phyloP scores from a whole-genome alignment of 23 red algal species.

The Gracilaria gracilis region DNA sequence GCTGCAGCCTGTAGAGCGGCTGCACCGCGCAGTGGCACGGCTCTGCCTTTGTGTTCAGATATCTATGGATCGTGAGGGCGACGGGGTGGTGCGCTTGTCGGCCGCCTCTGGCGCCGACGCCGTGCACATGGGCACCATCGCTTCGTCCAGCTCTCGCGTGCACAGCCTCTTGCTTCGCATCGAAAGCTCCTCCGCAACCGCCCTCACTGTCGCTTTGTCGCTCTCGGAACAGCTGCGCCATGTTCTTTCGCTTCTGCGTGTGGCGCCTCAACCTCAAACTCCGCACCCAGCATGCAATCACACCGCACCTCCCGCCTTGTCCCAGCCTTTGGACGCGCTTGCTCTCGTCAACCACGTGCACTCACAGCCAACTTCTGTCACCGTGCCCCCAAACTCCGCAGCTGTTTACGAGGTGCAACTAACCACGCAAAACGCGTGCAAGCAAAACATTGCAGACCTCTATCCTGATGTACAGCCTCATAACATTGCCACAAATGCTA shows the following conservation, averaged over 20 bases:
- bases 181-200: background rate
- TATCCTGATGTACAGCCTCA: background rate
- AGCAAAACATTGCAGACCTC: background rate
- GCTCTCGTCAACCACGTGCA: background rate
- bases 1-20: too few relatives aligned
- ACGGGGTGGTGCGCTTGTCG: background rate
- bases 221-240: background rate
- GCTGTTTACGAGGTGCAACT: background rate
- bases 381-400: background rate
- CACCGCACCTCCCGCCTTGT: background rate
- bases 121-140: background rate
- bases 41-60: too few relatives aligned
- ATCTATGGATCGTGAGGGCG: background rate
- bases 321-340: background rate
- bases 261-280: background rate
- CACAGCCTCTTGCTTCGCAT: conserved; percentile 3
- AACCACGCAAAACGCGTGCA: background rate
- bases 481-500: background rate
- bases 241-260: background rate
- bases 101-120: background rate
- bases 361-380: background rate
- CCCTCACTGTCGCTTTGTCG: background rate
- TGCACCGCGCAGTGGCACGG: too few relatives aligned
- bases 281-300: background rate
- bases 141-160: background rate